These are phyloP conservation scores for Bonia amplexicaulis DNA, from an alignment of 176 grass and related monocot genomes.

Conservation along the genomic window DNA sequence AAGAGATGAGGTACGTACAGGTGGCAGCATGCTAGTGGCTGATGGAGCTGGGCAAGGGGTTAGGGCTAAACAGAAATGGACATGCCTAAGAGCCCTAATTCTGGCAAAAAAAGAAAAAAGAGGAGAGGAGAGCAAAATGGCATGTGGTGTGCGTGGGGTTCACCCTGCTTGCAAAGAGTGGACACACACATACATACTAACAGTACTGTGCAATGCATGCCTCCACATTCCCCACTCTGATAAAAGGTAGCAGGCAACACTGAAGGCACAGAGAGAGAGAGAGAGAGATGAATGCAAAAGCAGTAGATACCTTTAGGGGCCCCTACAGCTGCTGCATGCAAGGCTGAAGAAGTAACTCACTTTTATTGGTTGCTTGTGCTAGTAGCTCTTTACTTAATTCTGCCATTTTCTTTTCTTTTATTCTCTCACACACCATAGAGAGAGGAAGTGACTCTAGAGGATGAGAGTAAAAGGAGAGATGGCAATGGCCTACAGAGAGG, in stretches of 20 bases:
- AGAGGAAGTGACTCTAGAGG: neutral
- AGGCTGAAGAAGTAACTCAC: conserved; percentile 41
- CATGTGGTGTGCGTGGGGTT: conserved; percentile 41
- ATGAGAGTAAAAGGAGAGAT: neutral
- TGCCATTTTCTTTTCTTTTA: neutral
- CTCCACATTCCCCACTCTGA: conserved; percentile 81
- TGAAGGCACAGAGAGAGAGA: conserved; percentile 24
- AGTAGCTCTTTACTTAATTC: neutral
- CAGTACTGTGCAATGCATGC: conserved; percentile 55
- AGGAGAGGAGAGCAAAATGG: conserved; percentile 47
- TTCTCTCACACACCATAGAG: neutral
- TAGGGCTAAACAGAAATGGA: conserved; percentile 53
- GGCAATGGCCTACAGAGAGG: conserved; percentile 38
- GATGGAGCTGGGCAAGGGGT: neutral
- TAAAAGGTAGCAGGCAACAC: conserved; percentile 61
- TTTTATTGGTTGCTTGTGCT: conserved; percentile 38
- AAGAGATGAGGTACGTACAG: conserved; percentile 19
- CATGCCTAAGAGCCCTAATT: conserved; percentile 58
- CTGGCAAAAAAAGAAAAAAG: conserved; percentile 28
- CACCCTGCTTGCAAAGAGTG: conserved; percentile 44
- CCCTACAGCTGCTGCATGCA: conserved; percentile 16
- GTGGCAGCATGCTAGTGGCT: conserved; percentile 36
- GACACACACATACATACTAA: conserved; percentile 48
- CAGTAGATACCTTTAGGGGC: conserved; percentile 33
- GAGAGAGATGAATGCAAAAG: conserved; percentile 68